These are phyloP conservation scores for Eimeria falciformis DNA, from an alignment of 169 alveolate species.

Conservation along the genomic window DNA sequence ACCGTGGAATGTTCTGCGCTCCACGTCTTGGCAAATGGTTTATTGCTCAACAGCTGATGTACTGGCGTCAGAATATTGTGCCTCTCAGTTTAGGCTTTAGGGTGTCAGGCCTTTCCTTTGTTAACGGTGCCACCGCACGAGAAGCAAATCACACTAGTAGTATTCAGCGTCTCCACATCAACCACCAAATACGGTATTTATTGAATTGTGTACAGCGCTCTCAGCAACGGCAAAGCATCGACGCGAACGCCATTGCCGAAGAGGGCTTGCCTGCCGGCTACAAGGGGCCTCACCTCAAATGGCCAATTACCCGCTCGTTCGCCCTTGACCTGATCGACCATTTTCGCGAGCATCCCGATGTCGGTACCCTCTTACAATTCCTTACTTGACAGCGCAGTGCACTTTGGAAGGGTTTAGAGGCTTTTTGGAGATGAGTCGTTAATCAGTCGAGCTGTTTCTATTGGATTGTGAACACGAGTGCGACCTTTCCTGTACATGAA, in stretches of 20 bases:
- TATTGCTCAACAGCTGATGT: too few relatives aligned
- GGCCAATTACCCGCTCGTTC: constrained; percentile 75
- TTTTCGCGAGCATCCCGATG: constrained; percentile 74
- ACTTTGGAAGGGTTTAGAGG: not conserved
- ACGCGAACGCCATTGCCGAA: constrained; percentile 54
- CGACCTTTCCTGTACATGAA: not conserved
- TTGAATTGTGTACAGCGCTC: not conserved
- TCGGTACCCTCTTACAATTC: not conserved
- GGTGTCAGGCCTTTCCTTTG: too few relatives aligned
- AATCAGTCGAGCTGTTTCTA: not conserved
- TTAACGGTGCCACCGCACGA: too few relatives aligned
- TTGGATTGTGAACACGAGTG: not conserved
- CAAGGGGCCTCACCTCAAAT: constrained; percentile 70
- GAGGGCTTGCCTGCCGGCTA: constrained; percentile 64
- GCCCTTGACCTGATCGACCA: constrained; percentile 70
- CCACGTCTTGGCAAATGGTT: too few relatives aligned
- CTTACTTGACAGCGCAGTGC: not conserved
- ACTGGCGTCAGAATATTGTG: too few relatives aligned
- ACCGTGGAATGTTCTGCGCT: too few relatives aligned
- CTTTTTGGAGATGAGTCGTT: not conserved
- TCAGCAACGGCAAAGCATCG: constrained; percentile 55
- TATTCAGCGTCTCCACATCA: too few relatives aligned
- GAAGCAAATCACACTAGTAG: too few relatives aligned
- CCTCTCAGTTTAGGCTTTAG: too few relatives aligned
- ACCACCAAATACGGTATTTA: too few relatives aligned